Base-by-base conservation (phyloP, 169 alveolate genomes). In the Besnoitia besnoiti region DNA sequence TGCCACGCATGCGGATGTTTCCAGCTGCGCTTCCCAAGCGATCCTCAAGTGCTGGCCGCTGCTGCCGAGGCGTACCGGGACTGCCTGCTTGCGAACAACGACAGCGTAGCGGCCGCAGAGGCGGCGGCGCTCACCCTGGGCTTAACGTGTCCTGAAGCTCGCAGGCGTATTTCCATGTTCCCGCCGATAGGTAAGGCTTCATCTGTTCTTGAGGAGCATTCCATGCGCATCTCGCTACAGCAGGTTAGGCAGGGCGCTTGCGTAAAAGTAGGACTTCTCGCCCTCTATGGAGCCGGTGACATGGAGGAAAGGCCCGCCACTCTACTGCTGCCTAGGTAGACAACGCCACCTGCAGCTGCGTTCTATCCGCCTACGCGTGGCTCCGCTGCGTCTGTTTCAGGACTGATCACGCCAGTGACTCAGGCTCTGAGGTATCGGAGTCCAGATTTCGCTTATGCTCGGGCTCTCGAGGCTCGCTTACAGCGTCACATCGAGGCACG, bases 161-260 rank as follows among this genome's bases (percentile, higher is more conserved):
- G 35, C 61, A 30, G 35, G 87, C 50, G 87, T 21, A 77, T 77
- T 2, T 44, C 40, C 19, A 19, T 77, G 47, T 77, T 77, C 40
- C 87, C 87, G 35, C 87, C 87, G 0, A 55, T 77, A 4, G 87
- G 87, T 77, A 44, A 67, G 80, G 47, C 39, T 67, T 21, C n/a
- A n/a, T n/a, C n/a, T n/a, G n/a, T n/a, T n/a, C n/a, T n/a, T n/a
- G n/a, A n/a, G n/a, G n/a, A n/a, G n/a, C n/a, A n/a, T n/a, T n/a
- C n/a, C n/a, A n/a, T 51, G 67, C 67, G 14, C 67, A 14, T 51
- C 24, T 51, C 67, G 67, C 67, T 51, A 51, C n/a, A n/a, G n/a
- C n/a, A n/a, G n/a, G n/a, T n/a, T n/a, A n/a, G n/a, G n/a, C n/a
- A n/a, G n/a, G n/a, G n/a, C n/a, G n/a, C n/a, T n/a, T n/a, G n/a